Percentiles rank a stretch among this genome's conserved stretches.
phyloP scores from a whole-genome alignment of 2,329 filamentous ascomycete species.

The Ceratocystis eucalypticola region DNA sequence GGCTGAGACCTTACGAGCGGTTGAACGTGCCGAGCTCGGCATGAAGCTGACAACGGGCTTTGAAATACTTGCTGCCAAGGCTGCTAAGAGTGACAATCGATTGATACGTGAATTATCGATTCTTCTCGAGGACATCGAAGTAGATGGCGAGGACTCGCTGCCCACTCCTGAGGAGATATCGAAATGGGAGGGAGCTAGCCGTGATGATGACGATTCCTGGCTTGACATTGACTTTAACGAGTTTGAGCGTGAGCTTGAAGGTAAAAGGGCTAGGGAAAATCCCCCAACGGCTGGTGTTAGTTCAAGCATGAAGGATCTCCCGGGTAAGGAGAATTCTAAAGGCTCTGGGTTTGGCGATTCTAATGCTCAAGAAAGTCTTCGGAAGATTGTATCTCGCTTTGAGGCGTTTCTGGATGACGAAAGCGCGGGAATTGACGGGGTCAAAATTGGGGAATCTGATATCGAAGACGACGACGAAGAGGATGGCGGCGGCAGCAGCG shows the following conservation, averaged over 20 bases:
- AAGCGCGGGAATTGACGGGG: conserved; percentile 64
- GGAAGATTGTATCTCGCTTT: conserved; percentile 88
- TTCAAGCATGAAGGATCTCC: conserved; percentile 19
- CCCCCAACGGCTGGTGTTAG: background rate
- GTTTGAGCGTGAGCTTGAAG: conserved; percentile 66
- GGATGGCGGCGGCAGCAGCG: background rate
- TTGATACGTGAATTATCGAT: conserved; percentile 62
- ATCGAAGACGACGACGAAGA: conserved; percentile 39
- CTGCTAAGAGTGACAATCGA: conserved; percentile 53
- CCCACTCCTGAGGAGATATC: conserved; percentile 62
- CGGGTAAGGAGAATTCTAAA: background rate
- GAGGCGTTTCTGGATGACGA: conserved; percentile 84
- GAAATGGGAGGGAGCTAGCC: conserved; percentile 46
- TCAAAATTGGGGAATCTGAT: conserved; percentile 44
- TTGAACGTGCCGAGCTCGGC: conserved; percentile 48
- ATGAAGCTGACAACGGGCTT: conserved; percentile 88
- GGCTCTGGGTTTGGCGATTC: conserved; percentile 48
- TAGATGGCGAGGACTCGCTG: conserved; percentile 51
- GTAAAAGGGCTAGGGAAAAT: conserved; percentile 25
- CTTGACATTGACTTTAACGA: conserved; percentile 83
- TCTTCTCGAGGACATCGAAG: conserved; percentile 59
- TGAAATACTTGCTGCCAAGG: conserved; percentile 66
- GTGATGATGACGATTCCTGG: conserved; percentile 81
- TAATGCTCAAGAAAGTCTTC: conserved; percentile 58
- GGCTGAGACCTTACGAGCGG: conserved; percentile 19